Base-by-base conservation (phyloP, 148 eudicot species). In the Amaranthus cruentus region DNA sequence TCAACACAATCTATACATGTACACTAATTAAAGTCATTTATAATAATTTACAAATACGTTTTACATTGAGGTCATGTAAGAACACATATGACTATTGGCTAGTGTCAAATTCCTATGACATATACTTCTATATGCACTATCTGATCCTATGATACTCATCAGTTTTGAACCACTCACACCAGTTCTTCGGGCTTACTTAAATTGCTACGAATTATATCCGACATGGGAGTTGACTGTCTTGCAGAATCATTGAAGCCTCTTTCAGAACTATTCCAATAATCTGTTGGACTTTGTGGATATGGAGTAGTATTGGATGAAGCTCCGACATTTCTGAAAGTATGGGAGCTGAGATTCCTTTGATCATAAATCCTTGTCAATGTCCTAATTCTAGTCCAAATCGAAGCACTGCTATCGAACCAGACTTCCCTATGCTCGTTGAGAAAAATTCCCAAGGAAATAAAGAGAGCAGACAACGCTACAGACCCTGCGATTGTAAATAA, bases 401-500 rank as follows among this genome's bases (percentile, higher is more conserved):
- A 62, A 46, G 47, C 75, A 63, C 47, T 69, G 6, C 9, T 3
- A 58, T 79, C 69, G 14, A 57, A 62, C 77, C 70, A 79, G 47
- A 79, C 55, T 28, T 43, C 58, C 7, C 49, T 62, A 53, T 79
- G 74, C 15, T 79, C 74, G 14, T 21, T 66, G 2, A 79, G 47
- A 38, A 79, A 79, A 46, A 70, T 11, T 69, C 52, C 49, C 47
- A 79, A 69, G 38, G 70, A 62, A 52, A 79, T 7, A n/a, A 79
- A 5, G 9, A 79, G 71, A 11, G 81, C 74, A 69, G 49, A 48
- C 15, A 74, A 6, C 63, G 77, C 74, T 69, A 57, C 74, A 55
- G 65, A 49, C 64, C 77, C 81, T 21, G 75, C 81, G 50, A 79
- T 69, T 47, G 81, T 74, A 61, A 79, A 79, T 62, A 79, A 69